Evolutionary conservation across 768 basidiomycete species (phyloP), one percentile per base, ranked within the genome.

Genomic region (Rhizopogon sp.): DNA sequence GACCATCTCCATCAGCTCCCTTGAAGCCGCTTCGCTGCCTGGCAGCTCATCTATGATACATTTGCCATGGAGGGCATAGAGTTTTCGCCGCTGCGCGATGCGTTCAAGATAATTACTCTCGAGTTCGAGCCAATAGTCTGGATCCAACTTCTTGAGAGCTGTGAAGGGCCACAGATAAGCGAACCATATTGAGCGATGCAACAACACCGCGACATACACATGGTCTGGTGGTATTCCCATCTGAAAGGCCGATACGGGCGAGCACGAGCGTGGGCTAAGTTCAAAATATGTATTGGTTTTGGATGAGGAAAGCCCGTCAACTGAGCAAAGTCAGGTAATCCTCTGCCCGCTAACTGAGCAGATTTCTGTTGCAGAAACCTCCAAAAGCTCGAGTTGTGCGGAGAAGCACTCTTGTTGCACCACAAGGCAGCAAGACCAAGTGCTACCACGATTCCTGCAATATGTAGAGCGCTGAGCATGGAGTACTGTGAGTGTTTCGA

Each of bases 91-190:
- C 42, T 81, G 75, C 2, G 64, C 58, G 35, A 82, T 70, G 35
- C 77, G 72, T 44, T 71, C 66, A 0, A 66, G 64, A 61, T 82
- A 81, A 0, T 79, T 78, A 5, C 76, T 78, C 57, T 82, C 79
- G 14, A 82, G 71, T 54, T 82, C 81, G n/a, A 82, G 65, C 79
- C 79, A 81, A 66, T 74, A 80, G 57, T 82, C 78, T 4, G 77
- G 75, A 47, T 82, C 80, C 58, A 82, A 68, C 43, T 66, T 71
- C 65, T 73, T 74, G 25, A 82, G 59, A 31, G 79, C 81, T 70
- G 47, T 44, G 47, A 11, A 20, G 42, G 22, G 8, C 2, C 2
- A 60, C 31, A 54, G 51, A 37, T 10, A 51, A 3, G 11, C 8
- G 14, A 13, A 41, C 11, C 0, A 25, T 11, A 13, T 9, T 6